These are phyloP conservation scores for Eucalyptus regnans DNA, from an alignment of 345 rosid species.

Conservation along the genomic window DNA sequence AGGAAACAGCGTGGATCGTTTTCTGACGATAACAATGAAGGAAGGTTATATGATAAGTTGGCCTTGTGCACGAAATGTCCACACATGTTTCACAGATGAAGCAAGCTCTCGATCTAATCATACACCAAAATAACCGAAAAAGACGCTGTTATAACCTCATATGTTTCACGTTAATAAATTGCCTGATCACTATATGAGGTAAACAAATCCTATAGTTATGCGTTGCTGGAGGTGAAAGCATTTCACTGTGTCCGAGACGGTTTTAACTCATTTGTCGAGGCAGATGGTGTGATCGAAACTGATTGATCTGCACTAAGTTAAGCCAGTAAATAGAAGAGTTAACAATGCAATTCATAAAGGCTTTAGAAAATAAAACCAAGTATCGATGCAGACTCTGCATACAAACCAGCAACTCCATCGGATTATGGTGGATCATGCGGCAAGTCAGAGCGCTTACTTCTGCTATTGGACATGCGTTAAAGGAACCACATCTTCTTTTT, in stretches of 20 bases:
- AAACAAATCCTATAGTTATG: not conserved
- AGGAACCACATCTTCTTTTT: not conserved
- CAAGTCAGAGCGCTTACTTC: not conserved
- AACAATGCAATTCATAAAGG: not conserved
- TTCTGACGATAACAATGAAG: not conserved
- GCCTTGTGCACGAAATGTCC: not conserved
- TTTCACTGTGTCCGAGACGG: not conserved
- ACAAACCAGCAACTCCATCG: not conserved
- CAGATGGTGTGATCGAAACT: not conserved
- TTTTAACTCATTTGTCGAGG: not conserved
- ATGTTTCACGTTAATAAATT: not conserved
- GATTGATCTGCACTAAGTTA: not conserved
- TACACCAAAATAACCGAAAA: not conserved
- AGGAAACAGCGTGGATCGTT: not conserved
- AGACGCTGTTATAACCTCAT: not conserved
- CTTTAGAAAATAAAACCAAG: not conserved
- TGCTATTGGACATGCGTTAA: not conserved
- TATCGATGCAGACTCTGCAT: not conserved
- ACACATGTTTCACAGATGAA: not conserved
- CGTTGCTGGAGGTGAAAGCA: not conserved
- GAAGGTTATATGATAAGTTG: not conserved
- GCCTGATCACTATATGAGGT: not conserved
- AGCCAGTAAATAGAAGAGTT: not conserved
- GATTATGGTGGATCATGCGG: not conserved
- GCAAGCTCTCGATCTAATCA: not conserved